Base-by-base conservation (phyloP, 768 basidiomycete species). In the Auriscalpium microsporum region DNA sequence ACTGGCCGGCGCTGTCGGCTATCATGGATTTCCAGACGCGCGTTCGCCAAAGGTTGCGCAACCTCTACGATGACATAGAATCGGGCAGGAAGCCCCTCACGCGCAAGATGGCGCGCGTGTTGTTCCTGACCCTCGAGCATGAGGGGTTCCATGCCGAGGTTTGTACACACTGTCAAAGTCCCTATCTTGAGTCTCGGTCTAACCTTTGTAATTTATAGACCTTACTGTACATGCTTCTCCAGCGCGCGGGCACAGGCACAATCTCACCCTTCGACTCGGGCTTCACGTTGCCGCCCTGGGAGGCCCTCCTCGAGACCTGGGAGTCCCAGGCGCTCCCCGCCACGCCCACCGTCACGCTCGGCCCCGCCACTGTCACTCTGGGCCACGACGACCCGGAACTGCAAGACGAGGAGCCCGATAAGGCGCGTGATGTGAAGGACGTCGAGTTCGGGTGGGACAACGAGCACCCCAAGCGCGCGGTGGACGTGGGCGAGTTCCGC, bases 381-480 rank as follows among this genome's bases (percentile, higher is more conserved):
- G 95, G 95, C 0, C 91, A 94, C 61, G 79, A 95, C 60, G 95
- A 99, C 63, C 57, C 66, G 28, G 95, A 98, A 68, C 71, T 67
- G 0, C 80, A 87, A 8, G 94, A 97, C 65, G 61, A 58, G 16
- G 63, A 70, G 3, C 63, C 68, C 0, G 75, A 79, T 34, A 46
- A 54, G 16, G 35, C 36, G 8, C 34, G 45, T 5, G 58, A 59
- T 21, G 67, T 79, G 45, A 66, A 70, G 16, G 71, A 69, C 8
- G 86, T 94, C 63, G 81, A 85, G 54, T 92, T 90, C 68, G 93
- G 94, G 0, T 94, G 95, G 96, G 96, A 99, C 67, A 94, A 92
- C 62, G 96, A 99, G 71, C 76, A 84, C 61, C 91, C 94, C 2
- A 72, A 74, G 59, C 73, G 84, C 21, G 65, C 64, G 13, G 80